A percentile compares a stretch with the other conserved stretches of the same genome.
These are phyloP conservation scores for Trametes cingulata DNA, from an alignment of 768 basidiomycete species.

Conservation along the genomic window DNA sequence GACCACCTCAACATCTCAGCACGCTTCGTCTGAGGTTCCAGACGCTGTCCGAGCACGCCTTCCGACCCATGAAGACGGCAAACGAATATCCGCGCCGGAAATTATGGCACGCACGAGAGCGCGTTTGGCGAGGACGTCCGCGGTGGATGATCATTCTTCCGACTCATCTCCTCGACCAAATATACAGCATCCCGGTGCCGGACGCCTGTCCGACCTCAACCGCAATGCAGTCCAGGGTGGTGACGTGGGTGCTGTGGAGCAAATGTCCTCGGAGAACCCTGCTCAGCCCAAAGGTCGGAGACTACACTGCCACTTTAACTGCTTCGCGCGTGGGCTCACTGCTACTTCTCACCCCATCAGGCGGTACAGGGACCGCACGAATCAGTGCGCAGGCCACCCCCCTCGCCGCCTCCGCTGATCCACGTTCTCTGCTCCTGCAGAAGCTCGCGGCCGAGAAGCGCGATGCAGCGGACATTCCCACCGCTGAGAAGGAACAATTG, in stretches of 20 bases:
- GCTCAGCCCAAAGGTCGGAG: not conserved
- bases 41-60: conserved; percentile 3
- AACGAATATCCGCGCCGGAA: conserved; percentile 20
- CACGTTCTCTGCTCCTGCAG: conserved; percentile 25
- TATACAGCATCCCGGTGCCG: conserved; percentile 14
- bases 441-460: conserved; percentile 23
- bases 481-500: conserved; percentile 21
- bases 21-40: conserved; percentile 25
- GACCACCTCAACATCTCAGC: not conserved
- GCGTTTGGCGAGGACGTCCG: conserved; percentile 20
- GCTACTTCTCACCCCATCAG: not conserved
- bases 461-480: conserved; percentile 16
- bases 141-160: conserved; percentile 17
- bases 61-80: not conserved
- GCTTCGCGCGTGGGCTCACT: conserved; percentile 5
- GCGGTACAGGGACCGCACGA: conserved; percentile 5
- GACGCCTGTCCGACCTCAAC: not conserved
- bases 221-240: not conserved
- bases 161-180: conserved; percentile 2
- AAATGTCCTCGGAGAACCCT: conserved; percentile 13
- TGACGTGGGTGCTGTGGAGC: conserved; percentile 15
- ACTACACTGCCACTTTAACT: conserved; percentile 4
- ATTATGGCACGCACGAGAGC: conserved; percentile 36
- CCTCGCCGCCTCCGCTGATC: conserved; percentile 7
- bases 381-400: not conserved